Evolutionary conservation across 176 grass and related monocot genomes (phyloP).

Genomic region (Oropetium thomaeum): DNA sequence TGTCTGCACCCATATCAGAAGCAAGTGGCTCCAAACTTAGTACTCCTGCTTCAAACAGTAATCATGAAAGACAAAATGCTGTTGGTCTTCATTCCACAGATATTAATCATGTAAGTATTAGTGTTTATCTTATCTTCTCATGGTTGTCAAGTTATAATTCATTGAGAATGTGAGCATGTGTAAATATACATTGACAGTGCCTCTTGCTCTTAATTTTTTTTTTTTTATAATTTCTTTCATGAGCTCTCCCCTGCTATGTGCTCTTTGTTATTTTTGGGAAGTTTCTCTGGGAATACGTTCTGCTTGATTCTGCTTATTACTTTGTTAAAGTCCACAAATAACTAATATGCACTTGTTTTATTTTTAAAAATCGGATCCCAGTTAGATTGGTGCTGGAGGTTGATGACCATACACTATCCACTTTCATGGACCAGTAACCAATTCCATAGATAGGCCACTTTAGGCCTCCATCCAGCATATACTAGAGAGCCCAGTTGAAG

Average conservation of each 20-base stretch:
- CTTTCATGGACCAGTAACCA: too few species aligned
- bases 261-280: neutral
- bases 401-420: too few species aligned
- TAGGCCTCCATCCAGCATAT: too few species aligned
- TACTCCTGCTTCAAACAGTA: conserved; percentile 42
- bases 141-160: neutral
- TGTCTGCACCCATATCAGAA: conserved; percentile 58
- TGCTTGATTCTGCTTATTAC: neutral
- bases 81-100: conserved; percentile 40
- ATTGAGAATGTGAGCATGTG: neutral
- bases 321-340: neutral
- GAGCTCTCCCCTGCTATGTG: neutral
- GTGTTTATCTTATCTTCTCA: conserved; percentile 15
- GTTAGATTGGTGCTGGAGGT: neutral
- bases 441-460: too few species aligned
- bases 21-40: conserved; percentile 44
- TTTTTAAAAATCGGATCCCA: neutral
- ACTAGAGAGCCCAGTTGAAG: too few species aligned
- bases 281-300: neutral
- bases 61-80: conserved; percentile 44
- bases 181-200: neutral
- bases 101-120: conserved; percentile 59
- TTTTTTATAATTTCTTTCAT: neutral
- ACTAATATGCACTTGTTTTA: neutral
- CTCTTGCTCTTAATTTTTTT: neutral